Evolutionary conservation across 331 rosid genomes (phyloP).

Genomic region (Prunus yedoensis): DNA sequence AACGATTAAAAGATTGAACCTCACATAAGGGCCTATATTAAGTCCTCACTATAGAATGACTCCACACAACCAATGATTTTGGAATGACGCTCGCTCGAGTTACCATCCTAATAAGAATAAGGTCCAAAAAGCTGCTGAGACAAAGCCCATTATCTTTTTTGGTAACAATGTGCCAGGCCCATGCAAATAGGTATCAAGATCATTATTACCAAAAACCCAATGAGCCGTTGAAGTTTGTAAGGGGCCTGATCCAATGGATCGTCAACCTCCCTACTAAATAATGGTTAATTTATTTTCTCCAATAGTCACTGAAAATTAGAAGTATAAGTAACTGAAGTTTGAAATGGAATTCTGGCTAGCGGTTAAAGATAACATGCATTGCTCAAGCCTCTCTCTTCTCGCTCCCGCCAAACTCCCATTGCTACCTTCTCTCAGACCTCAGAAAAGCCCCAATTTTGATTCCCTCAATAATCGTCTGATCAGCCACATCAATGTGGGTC

Average conservation of each 20-base stretch:
- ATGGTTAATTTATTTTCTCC: too few relatives aligned
- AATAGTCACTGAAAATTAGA: too few relatives aligned
- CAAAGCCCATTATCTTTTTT: neutral
- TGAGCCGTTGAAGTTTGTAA: neutral
- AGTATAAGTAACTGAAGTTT: neutral
- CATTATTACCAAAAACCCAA: neutral
- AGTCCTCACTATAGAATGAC: too few relatives aligned
- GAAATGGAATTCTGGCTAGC: conserved; percentile 1
- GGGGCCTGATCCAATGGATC: neutral
- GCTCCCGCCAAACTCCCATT: conserved; percentile 12
- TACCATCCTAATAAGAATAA: neutral
- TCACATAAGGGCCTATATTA: too few relatives aligned
- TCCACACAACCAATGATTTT: too few relatives aligned
- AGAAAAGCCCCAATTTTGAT: neutral
- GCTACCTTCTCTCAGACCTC: neutral
- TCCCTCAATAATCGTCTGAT: conserved; percentile 14
- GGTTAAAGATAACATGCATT: conserved; percentile 9
- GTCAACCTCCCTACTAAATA: neutral
- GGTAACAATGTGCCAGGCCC: neutral
- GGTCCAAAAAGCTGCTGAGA: neutral
- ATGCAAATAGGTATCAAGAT: neutral
- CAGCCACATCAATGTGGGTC: conserved; percentile 15
- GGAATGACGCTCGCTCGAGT: neutral
- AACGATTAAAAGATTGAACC: fast-evolving
- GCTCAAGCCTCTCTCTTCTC: neutral